Base-by-base conservation (phyloP, 768 basidiomycete genomes). In the Collybia mongolica region DNA sequence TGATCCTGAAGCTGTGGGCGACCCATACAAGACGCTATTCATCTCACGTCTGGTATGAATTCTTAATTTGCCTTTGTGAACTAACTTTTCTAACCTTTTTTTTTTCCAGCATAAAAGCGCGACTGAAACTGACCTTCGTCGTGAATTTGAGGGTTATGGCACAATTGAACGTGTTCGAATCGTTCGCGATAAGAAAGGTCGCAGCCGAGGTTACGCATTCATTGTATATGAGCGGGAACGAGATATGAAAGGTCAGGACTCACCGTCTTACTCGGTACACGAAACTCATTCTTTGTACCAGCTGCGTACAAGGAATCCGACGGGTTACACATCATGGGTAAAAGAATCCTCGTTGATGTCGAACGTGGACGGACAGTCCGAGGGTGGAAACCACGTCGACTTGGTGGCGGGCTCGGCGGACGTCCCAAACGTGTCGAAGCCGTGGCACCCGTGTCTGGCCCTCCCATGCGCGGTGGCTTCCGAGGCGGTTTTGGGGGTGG, bases 321-420 rank as follows among this genome's bases (percentile, higher is more conserved):
- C 61, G 92, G 94, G 19, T 80, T 99, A 39, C 90, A 93, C 54
- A 93, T 99, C 57, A 90, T 94, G 79, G 92, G 93, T 62, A 97
- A 97, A 68, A 82, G 90, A 60, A 95, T 98, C 57, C 78, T 98
- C 29, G 96, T 99, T 45, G 97, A 99, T 64, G 97, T 99, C 54
- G 97, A 99, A 70, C 88, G 97, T 29, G 97, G 97, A 17, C 84
- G 97, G 43, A 99, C 97, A 9, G 97, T 99, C 22, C 85, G 96
- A 52, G 97, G 95, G 2, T 99, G 97, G 97, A 98, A 97, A 65
- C 97, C 97, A 1, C 87, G 93, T 43, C 85, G 95, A 46, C 75
- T 98, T 0, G 97, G 96, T 17, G 97, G 97, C n/a, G 97, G 97
- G 5, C 79, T 98, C n/a, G 97, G 97, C n/a, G 97, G 97, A 22